Percentiles rank a stretch among this genome's conserved stretches.
These are phyloP conservation scores for Mycena filopes DNA, from an alignment of 768 basidiomycete genomes.

Conservation along the genomic window DNA sequence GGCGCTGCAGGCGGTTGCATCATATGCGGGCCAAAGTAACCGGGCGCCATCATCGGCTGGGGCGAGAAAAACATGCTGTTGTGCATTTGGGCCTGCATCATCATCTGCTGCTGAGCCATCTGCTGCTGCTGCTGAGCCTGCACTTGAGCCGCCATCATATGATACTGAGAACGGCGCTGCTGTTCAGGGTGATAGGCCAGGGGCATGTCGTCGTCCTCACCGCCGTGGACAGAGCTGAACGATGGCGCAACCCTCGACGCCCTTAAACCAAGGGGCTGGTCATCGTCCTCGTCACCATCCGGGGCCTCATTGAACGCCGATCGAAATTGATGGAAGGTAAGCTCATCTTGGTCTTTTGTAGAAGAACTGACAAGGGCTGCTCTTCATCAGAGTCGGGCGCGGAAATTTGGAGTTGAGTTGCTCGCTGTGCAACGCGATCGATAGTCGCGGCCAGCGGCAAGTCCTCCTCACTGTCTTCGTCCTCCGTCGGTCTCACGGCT, in stretches of 20 bases:
- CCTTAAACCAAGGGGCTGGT: slow-evolving; percentile 77
- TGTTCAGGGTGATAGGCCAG: slow-evolving; percentile 83
- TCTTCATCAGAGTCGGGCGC: slow-evolving; percentile 73
- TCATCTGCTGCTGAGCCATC: slow-evolving; percentile 62
- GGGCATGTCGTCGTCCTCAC: slow-evolving; percentile 76
- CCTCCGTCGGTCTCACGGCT: slow-evolving; percentile 37
- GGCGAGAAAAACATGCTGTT: slow-evolving; percentile 78
- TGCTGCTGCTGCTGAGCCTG: slow-evolving; percentile 55
- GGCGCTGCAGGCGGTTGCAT: slow-evolving; percentile 67
- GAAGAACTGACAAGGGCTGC: slow-evolving; percentile 71
- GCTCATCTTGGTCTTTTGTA: slow-evolving; percentile 57
- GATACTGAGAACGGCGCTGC: slow-evolving; percentile 77
- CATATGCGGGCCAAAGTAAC: slow-evolving; percentile 71
- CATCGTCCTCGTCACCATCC: slow-evolving; percentile 72
- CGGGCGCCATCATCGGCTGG: slow-evolving; percentile 75
- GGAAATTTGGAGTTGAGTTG: slow-evolving; percentile 39
- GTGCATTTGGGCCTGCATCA: slow-evolving; percentile 83
- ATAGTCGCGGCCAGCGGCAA: slow-evolving; percentile 76
- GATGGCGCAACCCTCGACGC: slow-evolving; percentile 60
- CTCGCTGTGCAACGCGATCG: slow-evolving; percentile 63
- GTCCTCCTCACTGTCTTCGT: slow-evolving; percentile 82
- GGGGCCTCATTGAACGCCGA: slow-evolving; percentile 35
- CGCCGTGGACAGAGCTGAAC: slow-evolving; percentile 35
- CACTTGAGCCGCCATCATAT: slow-evolving; percentile 54
- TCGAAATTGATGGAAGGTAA: slow-evolving; percentile 58